Evolutionary conservation across 768 basidiomycete species (phyloP).

Genomic region (Pleurotus cornucopiae): DNA sequence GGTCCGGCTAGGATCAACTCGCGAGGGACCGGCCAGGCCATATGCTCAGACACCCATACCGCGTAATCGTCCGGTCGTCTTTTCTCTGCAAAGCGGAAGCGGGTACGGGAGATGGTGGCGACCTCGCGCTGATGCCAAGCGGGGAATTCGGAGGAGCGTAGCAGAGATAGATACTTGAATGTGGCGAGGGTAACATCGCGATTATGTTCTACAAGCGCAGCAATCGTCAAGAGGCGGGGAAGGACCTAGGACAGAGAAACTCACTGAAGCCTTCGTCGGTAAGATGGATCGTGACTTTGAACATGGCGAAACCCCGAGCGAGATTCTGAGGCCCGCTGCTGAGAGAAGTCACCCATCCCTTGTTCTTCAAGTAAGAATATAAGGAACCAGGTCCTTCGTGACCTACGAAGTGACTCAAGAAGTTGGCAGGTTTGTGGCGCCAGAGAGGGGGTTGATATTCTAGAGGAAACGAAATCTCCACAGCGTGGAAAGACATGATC

Average conservation of each 20-base stretch:
- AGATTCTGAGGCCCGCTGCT: constrained; percentile 66
- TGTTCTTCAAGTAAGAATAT: constrained; percentile 83
- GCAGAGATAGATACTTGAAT: constrained; percentile 76
- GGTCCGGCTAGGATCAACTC: constrained; percentile 72
- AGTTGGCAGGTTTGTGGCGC: constrained; percentile 74
- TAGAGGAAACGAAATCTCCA: constrained; percentile 82
- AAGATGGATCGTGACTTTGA: constrained; percentile 77
- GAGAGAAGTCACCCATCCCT: constrained; percentile 81
- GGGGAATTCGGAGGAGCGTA: constrained; percentile 57
- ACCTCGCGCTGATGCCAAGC: constrained; percentile 76
- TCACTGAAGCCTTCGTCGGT: constrained; percentile 84
- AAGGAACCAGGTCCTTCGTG: constrained; percentile 94
- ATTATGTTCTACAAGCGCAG: constrained; percentile 58
- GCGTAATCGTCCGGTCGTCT: constrained; percentile 77
- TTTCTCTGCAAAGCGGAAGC: constrained; percentile 88
- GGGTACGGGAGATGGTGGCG: constrained; percentile 62
- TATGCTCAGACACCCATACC: constrained; percentile 64
- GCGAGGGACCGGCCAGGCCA: constrained; percentile 79
- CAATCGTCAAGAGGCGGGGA: neutral
- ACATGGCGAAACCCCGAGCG: constrained; percentile 83
- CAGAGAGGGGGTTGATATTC: constrained; percentile 67
- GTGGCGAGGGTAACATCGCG: constrained; percentile 61
- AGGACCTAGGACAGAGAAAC: constrained; percentile 21
- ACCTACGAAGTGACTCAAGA: constrained; percentile 79
- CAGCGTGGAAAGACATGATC: constrained; percentile 78